Evolutionary conservation across 345 rosid genomes (phyloP).

Genomic region (Erodium maritimum): DNA sequence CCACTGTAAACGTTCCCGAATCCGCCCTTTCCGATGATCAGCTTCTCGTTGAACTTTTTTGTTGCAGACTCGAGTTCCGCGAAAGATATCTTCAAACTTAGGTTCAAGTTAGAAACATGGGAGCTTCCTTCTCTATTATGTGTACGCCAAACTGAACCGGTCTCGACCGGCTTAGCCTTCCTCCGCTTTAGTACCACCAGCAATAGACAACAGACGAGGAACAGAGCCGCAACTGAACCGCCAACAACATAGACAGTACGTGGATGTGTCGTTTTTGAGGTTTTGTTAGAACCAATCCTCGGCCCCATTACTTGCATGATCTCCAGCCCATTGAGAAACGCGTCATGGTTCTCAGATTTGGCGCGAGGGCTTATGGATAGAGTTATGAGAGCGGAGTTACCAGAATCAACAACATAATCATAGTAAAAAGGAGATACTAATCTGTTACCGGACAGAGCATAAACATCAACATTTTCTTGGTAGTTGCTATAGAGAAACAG

Average conservation of each 20-base stretch:
- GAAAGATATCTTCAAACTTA: slow-evolving; percentile 27
- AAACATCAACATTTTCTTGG: slow-evolving; percentile 14
- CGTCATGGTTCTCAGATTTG: rapidly evolving
- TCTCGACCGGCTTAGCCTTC: no score
- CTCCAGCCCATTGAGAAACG: slow-evolving; percentile 48
- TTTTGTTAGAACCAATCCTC: no score
- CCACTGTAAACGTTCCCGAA: slow-evolving; percentile 37
- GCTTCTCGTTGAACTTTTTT: slow-evolving; percentile 22
- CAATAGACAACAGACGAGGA: no score
- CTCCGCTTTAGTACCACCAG: no score
- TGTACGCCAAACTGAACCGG: no score
- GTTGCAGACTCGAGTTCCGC: slow-evolving; percentile 35
- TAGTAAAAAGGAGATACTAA: slow-evolving; percentile 22
- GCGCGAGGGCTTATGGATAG: slow-evolving; percentile 19
- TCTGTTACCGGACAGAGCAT: rapidly evolving
- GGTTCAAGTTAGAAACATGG: slow-evolving; percentile 17
- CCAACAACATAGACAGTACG: slow-evolving; percentile 7
- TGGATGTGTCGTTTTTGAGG: no score
- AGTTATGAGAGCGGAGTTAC: slow-evolving; percentile 22
- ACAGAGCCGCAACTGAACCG: slow-evolving; percentile 13
- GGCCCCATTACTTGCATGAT: slow-evolving; percentile 32
- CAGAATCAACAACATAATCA: slow-evolving; percentile 37
- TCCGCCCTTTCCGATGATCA: slow-evolving; percentile 35
- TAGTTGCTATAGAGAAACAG: slow-evolving; percentile 26
- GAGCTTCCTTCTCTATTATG: no score